Percentiles rank a stretch among this genome's conserved stretches.
These are phyloP conservation scores for Aspergillus cavernicola DNA, from an alignment of 495 filamentous ascomycete species.

Conservation along the genomic window DNA sequence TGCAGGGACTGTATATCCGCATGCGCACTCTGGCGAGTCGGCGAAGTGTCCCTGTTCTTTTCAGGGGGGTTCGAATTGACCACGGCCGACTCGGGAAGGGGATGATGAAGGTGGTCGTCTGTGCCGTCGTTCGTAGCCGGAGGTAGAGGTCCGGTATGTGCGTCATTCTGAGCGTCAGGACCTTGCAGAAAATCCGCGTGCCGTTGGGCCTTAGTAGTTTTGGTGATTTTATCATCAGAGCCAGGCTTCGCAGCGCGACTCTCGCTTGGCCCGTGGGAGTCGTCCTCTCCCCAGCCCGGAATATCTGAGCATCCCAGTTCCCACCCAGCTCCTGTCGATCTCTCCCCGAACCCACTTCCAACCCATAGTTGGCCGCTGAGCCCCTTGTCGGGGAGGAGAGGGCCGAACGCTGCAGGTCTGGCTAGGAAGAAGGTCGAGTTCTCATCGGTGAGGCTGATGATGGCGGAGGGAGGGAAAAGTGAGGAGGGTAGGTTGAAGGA, in stretches of 20 bases:
- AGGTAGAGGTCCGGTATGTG: slow-evolving; percentile 13
- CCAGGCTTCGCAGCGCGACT: slow-evolving; percentile 28
- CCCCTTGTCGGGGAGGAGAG: slow-evolving; percentile 67
- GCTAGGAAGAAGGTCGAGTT: slow-evolving; percentile 96
- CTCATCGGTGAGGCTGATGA: slow-evolving; percentile 94
- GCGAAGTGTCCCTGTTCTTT: slow-evolving; percentile 39
- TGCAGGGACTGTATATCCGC: slow-evolving; percentile 95
- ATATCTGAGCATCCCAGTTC: slow-evolving; percentile 98
- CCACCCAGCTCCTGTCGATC: slow-evolving; percentile 60
- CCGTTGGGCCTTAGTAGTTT: slow-evolving; percentile 19
- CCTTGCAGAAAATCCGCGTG: slow-evolving; percentile 28
- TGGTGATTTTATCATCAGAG: slow-evolving; percentile 22
- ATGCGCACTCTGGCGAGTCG: slow-evolving; percentile 52
- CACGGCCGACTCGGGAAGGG: slow-evolving; percentile 48
- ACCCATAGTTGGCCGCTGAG: slow-evolving; percentile 86
- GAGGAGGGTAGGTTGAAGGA: slow-evolving; percentile 66
- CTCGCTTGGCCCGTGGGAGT: slow-evolving; percentile 31
- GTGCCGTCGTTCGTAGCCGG: slow-evolving; percentile 70
- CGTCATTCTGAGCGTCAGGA: slow-evolving; percentile 18
- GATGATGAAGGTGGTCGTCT: slow-evolving; percentile 83
- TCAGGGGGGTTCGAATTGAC: slow-evolving; percentile 28
- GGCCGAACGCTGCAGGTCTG: slow-evolving; percentile 89
- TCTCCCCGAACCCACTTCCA: slow-evolving; percentile 82
- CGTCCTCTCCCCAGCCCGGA: slow-evolving; percentile 76
- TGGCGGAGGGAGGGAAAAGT: slow-evolving; percentile 89